Conservation (phyloP, 371 early-diverging fungal species). For the Zychaea mexicana region DNA sequence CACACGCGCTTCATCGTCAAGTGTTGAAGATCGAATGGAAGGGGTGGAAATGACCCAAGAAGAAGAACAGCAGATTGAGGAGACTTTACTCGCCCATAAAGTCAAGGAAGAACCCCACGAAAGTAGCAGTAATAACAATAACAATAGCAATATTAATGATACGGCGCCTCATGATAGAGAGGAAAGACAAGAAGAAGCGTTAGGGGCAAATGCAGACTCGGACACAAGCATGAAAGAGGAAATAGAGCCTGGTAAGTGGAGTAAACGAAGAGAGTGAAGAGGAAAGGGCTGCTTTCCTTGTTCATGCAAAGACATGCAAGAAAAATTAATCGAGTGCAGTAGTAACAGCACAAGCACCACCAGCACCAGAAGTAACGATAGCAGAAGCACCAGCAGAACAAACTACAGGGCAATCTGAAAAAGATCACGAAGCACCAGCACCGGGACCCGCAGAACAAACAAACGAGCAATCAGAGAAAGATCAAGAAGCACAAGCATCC, state of each 20-base stretch:
- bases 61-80: constrained; percentile 36
- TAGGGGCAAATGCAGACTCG: not conserved
- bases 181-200: not conserved
- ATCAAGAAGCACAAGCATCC: too few relatives aligned
- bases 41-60: constrained; percentile 29
- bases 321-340: not conserved
- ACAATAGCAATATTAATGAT: not conserved
- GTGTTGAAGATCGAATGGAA: constrained; percentile 15
- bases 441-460: not conserved
- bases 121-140: not conserved
- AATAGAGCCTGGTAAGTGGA: constrained; percentile 2
- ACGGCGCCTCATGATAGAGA: not conserved
- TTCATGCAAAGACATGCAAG: not conserved
- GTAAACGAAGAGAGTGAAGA: not conserved
- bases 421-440: not conserved
- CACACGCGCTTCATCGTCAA: constrained; percentile 17
- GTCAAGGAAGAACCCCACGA: constrained; percentile 27
- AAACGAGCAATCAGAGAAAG: too few relatives aligned
- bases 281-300: not conserved
- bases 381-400: not conserved
- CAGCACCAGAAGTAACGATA: not conserved
- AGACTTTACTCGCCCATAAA: constrained; percentile 27
- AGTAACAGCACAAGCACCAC: not conserved
- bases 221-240: constrained; percentile 9
- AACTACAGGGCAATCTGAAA: too few relatives aligned